phyloP scores from a whole-genome alignment of 1,284 basidiomycete species.

The Boletus semigastroideus region DNA sequence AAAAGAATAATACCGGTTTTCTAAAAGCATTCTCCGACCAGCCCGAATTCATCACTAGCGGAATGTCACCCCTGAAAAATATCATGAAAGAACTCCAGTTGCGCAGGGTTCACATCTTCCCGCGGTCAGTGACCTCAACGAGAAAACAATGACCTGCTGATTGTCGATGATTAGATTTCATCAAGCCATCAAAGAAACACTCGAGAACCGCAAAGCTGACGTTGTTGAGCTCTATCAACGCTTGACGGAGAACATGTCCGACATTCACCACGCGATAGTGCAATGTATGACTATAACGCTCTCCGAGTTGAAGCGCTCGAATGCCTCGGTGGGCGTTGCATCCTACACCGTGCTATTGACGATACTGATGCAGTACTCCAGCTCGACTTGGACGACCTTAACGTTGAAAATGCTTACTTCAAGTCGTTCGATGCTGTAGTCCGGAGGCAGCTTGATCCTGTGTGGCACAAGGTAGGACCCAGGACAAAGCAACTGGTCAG shows the following conservation, averaged over 20 bases:
- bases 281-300: constrained; percentile 95
- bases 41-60: constrained; percentile 91
- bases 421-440: constrained; percentile 91
- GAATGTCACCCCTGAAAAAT: constrained; percentile 87
- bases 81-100: constrained; percentile 93
- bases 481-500: constrained; percentile 90
- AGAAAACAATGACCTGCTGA: not conserved
- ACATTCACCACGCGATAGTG: constrained; percentile 91
- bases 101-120: constrained; percentile 87
- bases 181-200: constrained; percentile 75
- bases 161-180: constrained; percentile 68
- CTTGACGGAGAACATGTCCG: constrained; percentile 83
- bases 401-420: constrained; percentile 93
- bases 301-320: constrained; percentile 87
- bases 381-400: constrained; percentile 94
- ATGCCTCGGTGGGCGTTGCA: constrained; percentile 54
- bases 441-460: constrained; percentile 84
- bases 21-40: constrained; percentile 97
- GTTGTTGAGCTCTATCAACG: constrained; percentile 91
- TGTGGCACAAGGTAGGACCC: constrained; percentile 96
- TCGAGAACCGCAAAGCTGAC: constrained; percentile 84
- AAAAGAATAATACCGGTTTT: constrained; percentile 87
- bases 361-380: constrained; percentile 34
- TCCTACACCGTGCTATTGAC: not conserved
- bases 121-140: constrained; percentile 54